These are phyloP conservation scores for Breynia disticha DNA, from an alignment of 441 rosid species.

Conservation along the genomic window DNA sequence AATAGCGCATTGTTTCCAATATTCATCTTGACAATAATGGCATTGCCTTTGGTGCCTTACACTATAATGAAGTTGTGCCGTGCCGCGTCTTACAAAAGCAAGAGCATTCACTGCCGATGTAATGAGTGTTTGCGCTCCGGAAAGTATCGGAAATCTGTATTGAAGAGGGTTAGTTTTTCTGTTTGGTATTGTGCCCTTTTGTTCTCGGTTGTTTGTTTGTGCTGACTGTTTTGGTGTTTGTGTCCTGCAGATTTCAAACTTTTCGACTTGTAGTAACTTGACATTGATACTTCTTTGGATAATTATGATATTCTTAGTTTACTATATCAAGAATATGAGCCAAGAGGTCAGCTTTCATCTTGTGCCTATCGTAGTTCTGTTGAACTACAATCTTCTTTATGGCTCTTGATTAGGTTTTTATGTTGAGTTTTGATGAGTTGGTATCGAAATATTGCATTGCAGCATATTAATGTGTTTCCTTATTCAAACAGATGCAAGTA, in stretches of 20 bases:
- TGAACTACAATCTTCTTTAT: background rate
- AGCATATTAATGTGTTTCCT: no score
- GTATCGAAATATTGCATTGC: background rate
- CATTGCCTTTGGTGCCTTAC: slow-evolving; percentile 85
- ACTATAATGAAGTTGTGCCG: slow-evolving; percentile 62
- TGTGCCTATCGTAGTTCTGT: slow-evolving; percentile 2
- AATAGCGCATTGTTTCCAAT: slow-evolving; percentile 83
- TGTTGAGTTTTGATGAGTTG: background rate
- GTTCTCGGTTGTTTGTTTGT: slow-evolving; percentile 1
- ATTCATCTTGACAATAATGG: slow-evolving; percentile 92
- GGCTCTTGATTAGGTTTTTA: background rate
- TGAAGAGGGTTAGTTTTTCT: slow-evolving; percentile 49
- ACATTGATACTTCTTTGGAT: slow-evolving; percentile 78
- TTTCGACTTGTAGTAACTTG: slow-evolving; percentile 89
- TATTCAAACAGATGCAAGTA: slow-evolving; percentile 49
- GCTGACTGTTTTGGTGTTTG: slow-evolving; percentile 1
- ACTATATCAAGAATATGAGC: slow-evolving; percentile 81
- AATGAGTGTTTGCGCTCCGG: slow-evolving; percentile 71
- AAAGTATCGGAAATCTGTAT: slow-evolving; percentile 77
- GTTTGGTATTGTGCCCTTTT: background rate
- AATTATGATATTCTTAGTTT: slow-evolving; percentile 73
- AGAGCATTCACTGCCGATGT: slow-evolving; percentile 76
- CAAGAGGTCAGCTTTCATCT: slow-evolving; percentile 45
- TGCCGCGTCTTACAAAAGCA: slow-evolving; percentile 60
- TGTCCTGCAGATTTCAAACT: slow-evolving; percentile 69